Percentiles rank a stretch among this genome's conserved stretches.
Evolutionary conservation across 352 stramenopile species (phyloP).

Genomic region (Phytophthora pini): DNA sequence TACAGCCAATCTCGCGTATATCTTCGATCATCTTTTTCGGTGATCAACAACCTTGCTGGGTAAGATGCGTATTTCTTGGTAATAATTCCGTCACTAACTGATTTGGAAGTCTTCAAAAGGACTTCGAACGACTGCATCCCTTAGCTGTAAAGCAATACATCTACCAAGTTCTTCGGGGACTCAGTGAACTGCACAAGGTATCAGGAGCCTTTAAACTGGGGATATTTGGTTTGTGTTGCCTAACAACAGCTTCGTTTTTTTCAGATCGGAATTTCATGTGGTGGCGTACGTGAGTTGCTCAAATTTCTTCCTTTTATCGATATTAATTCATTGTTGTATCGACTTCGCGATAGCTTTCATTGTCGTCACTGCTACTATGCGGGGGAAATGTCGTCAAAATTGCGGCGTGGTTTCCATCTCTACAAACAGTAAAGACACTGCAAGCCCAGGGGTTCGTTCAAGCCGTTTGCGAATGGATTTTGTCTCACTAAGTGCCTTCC

Average conservation of each 20-base stretch:
- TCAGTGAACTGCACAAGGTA: conserved; percentile 49
- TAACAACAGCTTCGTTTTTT: not conserved
- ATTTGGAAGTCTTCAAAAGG: conserved; percentile 31
- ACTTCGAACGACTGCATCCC: conserved; percentile 49
- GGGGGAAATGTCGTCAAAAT: conserved; percentile 41
- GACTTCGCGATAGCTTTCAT: conserved; percentile 40
- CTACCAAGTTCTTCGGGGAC: conserved; percentile 31
- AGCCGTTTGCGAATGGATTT: not conserved
- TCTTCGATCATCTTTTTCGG: conserved; percentile 24
- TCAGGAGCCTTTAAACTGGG: not conserved
- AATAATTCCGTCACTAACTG: not conserved
- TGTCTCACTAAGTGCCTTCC: not conserved
- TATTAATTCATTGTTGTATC: not conserved
- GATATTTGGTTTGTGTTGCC: not conserved
- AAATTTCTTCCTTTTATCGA: no score
- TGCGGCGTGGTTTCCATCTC: conserved; percentile 50
- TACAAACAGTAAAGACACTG: conserved; percentile 25
- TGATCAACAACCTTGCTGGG: conserved; percentile 25
- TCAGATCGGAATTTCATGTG: conserved; percentile 35
- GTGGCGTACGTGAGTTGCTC: conserved; percentile 37
- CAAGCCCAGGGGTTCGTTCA: conserved; percentile 27
- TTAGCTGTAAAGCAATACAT: conserved; percentile 45
- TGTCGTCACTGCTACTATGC: conserved; percentile 51
- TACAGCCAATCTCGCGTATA: conserved; percentile 23
- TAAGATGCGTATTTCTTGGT: conserved; percentile 2